A percentile compares a stretch with the other conserved stretches of the same genome.
These are phyloP conservation scores for Melampsora larici-populina DNA, from an alignment of 1,284 basidiomycete genomes.

Conservation along the genomic window DNA sequence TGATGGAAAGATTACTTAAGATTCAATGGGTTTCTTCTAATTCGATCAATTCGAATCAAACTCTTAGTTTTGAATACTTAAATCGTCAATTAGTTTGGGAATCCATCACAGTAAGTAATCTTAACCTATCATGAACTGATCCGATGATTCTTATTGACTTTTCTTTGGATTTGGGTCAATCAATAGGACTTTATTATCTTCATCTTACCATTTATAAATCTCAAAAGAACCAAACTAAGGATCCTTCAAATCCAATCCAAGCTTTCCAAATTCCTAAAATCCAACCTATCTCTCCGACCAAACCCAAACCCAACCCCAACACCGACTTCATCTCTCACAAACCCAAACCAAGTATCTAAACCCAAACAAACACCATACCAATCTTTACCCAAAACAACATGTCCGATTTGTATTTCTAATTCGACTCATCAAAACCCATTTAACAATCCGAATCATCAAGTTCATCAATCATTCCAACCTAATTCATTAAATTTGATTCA, in stretches of 20 bases:
- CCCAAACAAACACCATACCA: slow-evolving; percentile 42
- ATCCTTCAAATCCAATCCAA: slow-evolving; percentile 58
- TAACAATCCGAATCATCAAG: neutral
- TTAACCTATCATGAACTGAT: slow-evolving; percentile 8
- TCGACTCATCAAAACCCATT: slow-evolving; percentile 8
- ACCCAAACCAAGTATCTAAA: neutral
- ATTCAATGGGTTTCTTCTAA: slow-evolving; percentile 74
- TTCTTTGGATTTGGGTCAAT: neutral
- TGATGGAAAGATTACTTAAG: slow-evolving; percentile 75
- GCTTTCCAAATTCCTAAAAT: slow-evolving; percentile 50
- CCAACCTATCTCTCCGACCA: slow-evolving; percentile 19
- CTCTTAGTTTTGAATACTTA: slow-evolving; percentile 98
- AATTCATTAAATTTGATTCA: neutral
- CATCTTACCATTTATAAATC: slow-evolving; percentile 75
- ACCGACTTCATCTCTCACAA: neutral
- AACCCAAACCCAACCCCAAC: neutral
- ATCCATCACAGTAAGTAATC: slow-evolving; percentile 76
- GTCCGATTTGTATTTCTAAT: slow-evolving; percentile 55
- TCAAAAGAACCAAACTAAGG: slow-evolving; percentile 63
- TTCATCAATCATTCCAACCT: neutral
- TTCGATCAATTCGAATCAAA: slow-evolving; percentile 64
- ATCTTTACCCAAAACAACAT: slow-evolving; percentile 53
- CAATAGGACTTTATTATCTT: slow-evolving; percentile 90
- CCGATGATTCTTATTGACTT: slow-evolving; percentile 7
- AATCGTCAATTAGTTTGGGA: slow-evolving; percentile 99